Percentiles rank a stretch among this genome's conserved stretches.
These are phyloP conservation scores for Powellomyces hirtus DNA, from an alignment of 192 early-diverging fungal genomes.

Conservation along the genomic window DNA sequence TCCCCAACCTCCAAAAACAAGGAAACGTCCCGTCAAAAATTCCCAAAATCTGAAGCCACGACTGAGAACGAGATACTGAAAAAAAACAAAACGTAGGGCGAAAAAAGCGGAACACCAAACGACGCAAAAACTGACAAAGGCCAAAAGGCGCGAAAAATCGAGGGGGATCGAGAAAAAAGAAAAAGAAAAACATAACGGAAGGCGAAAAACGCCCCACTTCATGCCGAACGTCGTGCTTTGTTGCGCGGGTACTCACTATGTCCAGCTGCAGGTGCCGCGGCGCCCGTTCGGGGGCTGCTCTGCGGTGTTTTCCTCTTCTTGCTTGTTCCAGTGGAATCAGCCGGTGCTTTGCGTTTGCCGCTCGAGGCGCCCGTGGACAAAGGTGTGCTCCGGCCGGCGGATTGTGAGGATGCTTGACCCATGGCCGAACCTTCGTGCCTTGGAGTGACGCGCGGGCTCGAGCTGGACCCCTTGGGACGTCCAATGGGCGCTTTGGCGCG, in stretches of 20 bases:
- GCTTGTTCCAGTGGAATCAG: neutral
- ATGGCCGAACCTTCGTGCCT: neutral
- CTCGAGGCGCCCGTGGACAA: neutral
- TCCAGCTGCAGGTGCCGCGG: neutral
- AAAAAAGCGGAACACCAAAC: neutral
- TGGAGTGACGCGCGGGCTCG: neutral
- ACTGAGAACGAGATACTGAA: too few species aligned
- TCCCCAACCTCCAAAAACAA: too few species aligned
- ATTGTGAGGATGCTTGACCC: neutral
- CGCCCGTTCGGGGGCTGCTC: neutral
- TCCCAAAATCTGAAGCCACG: too few species aligned
- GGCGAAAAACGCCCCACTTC: neutral
- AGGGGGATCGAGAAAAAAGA: too few species aligned
- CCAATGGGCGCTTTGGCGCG: conserved; percentile 13
- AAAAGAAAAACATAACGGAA: neutral
- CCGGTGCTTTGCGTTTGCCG: conserved; percentile 2
- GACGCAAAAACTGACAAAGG: neutral
- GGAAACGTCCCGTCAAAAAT: too few species aligned
- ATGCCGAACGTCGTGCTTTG: too few species aligned
- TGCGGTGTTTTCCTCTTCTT: neutral
- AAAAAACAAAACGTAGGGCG: neutral
- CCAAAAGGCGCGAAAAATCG: neutral
- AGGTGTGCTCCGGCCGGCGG: neutral
- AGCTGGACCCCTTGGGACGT: neutral
- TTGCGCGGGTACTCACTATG: neutral